phyloP scores from a whole-genome alignment of 768 basidiomycete species.

The Tricholomella constricta region DNA sequence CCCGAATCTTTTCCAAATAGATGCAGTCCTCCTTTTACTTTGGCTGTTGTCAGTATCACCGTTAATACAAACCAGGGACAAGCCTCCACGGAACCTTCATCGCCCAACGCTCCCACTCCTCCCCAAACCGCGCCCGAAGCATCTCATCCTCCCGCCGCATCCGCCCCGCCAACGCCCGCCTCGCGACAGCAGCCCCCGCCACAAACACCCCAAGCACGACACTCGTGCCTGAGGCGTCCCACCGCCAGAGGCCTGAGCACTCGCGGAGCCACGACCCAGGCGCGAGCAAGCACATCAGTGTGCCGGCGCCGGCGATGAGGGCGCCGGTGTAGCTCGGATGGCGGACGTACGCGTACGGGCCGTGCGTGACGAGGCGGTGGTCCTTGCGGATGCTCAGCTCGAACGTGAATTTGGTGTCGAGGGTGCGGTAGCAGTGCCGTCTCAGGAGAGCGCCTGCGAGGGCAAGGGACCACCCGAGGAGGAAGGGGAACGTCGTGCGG shows the following conservation, averaged over 20 bases:
- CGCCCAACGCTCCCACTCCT: constrained; percentile 32
- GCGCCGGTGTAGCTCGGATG: constrained; percentile 35
- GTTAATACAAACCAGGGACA: constrained; percentile 23
- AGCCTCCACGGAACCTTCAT: constrained; percentile 26
- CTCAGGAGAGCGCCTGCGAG: constrained; percentile 18
- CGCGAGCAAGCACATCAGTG: constrained; percentile 31
- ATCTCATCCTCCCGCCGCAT: constrained; percentile 31
- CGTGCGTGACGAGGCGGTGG: constrained; percentile 29
- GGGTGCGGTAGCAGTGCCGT: constrained; percentile 34
- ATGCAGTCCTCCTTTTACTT: too few relatives aligned
- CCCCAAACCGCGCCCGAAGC: constrained; percentile 29
- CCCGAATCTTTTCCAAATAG: constrained; percentile 31
- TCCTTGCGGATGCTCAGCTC: constrained; percentile 31
- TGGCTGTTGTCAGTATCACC: too few relatives aligned
- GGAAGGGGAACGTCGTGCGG: constrained; percentile 2
- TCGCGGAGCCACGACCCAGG: constrained; percentile 35
- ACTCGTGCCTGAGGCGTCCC: constrained; percentile 21
- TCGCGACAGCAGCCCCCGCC: constrained; percentile 6
- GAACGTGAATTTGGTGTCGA: constrained; percentile 43
- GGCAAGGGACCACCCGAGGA: constrained; percentile 13
- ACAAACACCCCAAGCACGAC: constrained; percentile 7
- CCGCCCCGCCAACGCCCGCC: constrained; percentile 17
- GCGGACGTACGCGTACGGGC: constrained; percentile 34
- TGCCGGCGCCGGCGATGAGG: constrained; percentile 23
- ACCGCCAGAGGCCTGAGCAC: constrained; percentile 25